Conservation (phyloP, 2,329 filamentous ascomycete genomes). For the Apiospora koreana region DNA sequence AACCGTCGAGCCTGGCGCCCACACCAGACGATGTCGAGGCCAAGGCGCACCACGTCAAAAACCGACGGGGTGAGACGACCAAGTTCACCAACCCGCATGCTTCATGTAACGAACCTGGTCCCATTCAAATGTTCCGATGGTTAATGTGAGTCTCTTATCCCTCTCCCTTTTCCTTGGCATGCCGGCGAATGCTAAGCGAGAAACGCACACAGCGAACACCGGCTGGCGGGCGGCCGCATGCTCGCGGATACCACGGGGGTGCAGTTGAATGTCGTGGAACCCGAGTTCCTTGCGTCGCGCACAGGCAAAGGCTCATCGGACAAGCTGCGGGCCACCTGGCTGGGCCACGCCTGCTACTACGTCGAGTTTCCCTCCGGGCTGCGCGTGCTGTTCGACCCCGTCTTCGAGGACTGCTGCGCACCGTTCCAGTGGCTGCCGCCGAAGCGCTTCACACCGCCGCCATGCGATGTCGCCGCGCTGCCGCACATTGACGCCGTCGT, state of each 20-base stretch:
- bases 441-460: conserved; percentile 75
- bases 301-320: conserved; percentile 40
- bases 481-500: conserved; percentile 75
- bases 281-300: conserved; percentile 65
- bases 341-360: conserved; percentile 92
- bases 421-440: conserved; percentile 72
- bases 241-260: conserved; percentile 55
- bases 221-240: conserved; percentile 37
- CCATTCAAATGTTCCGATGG: neutral
- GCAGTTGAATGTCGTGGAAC: conserved; percentile 64
- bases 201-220: conserved; percentile 23
- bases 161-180: neutral
- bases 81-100: conserved; percentile 37
- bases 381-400: conserved; percentile 89
- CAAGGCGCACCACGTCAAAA: conserved; percentile 50
- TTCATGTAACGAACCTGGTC: neutral
- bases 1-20: conserved; percentile 19
- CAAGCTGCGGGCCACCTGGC: conserved; percentile 83
- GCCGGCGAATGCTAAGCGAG: conserved; percentile 3
- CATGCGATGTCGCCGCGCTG: conserved; percentile 77
- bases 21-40: conserved; percentile 41
- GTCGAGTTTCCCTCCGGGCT: conserved; percentile 86
- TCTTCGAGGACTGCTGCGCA: conserved; percentile 85
- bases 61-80: conserved; percentile 38
- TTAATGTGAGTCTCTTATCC: neutral